Conservation (phyloP, 1,284 basidiomycete genomes). For the Heterobasidion parviporum region DNA sequence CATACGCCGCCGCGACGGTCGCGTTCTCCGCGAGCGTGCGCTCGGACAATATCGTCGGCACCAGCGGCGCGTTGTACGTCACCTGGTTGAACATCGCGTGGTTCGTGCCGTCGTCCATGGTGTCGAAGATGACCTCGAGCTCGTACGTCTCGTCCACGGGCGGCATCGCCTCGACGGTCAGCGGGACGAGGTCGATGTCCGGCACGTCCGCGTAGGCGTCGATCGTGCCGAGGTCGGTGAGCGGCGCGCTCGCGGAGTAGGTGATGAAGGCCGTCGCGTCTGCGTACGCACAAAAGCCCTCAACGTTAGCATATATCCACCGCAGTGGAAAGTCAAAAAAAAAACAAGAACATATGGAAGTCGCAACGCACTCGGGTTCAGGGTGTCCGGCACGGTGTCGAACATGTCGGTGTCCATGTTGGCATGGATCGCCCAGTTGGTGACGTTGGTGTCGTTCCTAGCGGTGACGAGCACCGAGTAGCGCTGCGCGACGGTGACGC, state of each 20-base stretch:
- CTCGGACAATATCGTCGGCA: conserved; percentile 71
- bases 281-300: conserved; percentile 16
- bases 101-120: conserved; percentile 75
- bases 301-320: neutral
- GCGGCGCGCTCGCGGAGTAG: conserved; percentile 43
- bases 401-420: conserved; percentile 89
- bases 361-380: conserved; percentile 63
- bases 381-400: conserved; percentile 62
- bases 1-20: conserved; percentile 65
- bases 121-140: conserved; percentile 55
- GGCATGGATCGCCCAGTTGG: conserved; percentile 84
- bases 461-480: conserved; percentile 90
- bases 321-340: neutral
- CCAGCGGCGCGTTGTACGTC: conserved; percentile 61
- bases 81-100: conserved; percentile 67
- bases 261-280: conserved; percentile 75
- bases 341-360: neutral
- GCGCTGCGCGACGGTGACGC: conserved; percentile 83
- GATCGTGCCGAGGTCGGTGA: conserved; percentile 42
- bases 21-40: conserved; percentile 73
- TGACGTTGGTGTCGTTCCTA: conserved; percentile 66
- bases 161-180: conserved; percentile 33
- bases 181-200: conserved; percentile 57
- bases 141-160: conserved; percentile 44
- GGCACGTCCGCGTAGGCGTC: conserved; percentile 48